Evolutionary conservation across 495 filamentous ascomycete genomes (phyloP).

Genomic region (Aspergillus nanangensis): DNA sequence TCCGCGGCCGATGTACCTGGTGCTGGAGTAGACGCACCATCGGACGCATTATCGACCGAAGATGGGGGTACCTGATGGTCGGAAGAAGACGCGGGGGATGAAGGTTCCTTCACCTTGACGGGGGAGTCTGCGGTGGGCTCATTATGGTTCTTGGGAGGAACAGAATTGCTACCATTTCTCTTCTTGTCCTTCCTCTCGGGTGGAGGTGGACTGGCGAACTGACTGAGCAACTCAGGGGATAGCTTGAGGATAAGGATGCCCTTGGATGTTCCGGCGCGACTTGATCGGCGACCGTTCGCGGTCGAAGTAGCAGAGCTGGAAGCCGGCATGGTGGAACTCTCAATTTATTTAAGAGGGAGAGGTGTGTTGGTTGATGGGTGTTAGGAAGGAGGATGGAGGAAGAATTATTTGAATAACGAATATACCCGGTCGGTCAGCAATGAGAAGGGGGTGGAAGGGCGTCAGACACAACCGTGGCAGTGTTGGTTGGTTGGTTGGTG

Average conservation of each 20-base stretch:
- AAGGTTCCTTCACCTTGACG: constrained; percentile 39
- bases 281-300: constrained; percentile 36
- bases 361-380: too few relatives aligned
- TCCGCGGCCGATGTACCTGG: constrained; percentile 51
- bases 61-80: constrained; percentile 50
- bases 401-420: too few relatives aligned
- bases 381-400: too few relatives aligned
- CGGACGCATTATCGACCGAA: constrained; percentile 48
- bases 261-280: constrained; percentile 32
- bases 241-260: constrained; percentile 52
- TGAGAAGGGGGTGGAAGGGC: too few relatives aligned
- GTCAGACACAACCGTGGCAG: too few relatives aligned
- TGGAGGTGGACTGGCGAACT: constrained; percentile 34
- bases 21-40: constrained; percentile 49
- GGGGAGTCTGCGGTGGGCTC: constrained; percentile 33
- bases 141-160: constrained; percentile 19
- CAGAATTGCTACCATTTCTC: constrained; percentile 24
- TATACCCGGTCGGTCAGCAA: too few relatives aligned
- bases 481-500: too few relatives aligned
- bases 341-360: not conserved
- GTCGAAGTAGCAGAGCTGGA: constrained; percentile 19
- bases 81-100: constrained; percentile 43
- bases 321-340: constrained; percentile 31
- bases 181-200: constrained; percentile 21
- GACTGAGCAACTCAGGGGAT: constrained; percentile 38